Evolutionary conservation across 192 early-diverging fungal genomes (phyloP).

Genomic region (Coemansia sp.): DNA sequence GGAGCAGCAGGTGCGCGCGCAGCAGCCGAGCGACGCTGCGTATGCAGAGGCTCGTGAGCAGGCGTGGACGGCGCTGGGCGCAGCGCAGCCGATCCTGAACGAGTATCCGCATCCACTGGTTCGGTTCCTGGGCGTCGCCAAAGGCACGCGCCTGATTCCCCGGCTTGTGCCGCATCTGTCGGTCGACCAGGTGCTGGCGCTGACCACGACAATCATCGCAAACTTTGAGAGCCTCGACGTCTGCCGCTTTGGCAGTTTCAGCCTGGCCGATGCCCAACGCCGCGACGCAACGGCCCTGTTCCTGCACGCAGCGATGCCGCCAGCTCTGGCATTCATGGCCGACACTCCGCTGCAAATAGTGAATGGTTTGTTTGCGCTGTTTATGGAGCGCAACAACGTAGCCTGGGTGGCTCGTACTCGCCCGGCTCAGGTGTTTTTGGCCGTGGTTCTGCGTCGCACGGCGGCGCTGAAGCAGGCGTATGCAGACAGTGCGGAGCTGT

Average conservation of each 20-base stretch:
- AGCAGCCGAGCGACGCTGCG: constrained; percentile 33
- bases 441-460: constrained; percentile 84
- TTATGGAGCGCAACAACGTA: constrained; percentile 89
- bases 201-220: constrained; percentile 75
- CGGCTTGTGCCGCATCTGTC: constrained; percentile 76
- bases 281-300: constrained; percentile 82
- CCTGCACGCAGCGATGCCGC: constrained; percentile 85
- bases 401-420: constrained; percentile 80
- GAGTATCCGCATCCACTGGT: constrained; percentile 85
- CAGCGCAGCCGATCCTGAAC: constrained; percentile 46
- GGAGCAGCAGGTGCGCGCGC: constrained; percentile 80
- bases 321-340: constrained; percentile 73
- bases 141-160: constrained; percentile 88
- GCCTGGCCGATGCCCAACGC: constrained; percentile 27
- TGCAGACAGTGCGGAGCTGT: background rate
- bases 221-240: constrained; percentile 75
- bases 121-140: constrained; percentile 76
- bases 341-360: constrained; percentile 84
- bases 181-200: constrained; percentile 73
- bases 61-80: constrained; percentile 46
- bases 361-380: constrained; percentile 73
- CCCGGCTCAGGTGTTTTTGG: constrained; percentile 84
- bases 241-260: constrained; percentile 54
- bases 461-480: constrained; percentile 79
- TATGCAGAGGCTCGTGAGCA: constrained; percentile 37